Conservation (phyloP, 2,329 filamentous ascomycete genomes). For the Dactylellina haptotyla region DNA sequence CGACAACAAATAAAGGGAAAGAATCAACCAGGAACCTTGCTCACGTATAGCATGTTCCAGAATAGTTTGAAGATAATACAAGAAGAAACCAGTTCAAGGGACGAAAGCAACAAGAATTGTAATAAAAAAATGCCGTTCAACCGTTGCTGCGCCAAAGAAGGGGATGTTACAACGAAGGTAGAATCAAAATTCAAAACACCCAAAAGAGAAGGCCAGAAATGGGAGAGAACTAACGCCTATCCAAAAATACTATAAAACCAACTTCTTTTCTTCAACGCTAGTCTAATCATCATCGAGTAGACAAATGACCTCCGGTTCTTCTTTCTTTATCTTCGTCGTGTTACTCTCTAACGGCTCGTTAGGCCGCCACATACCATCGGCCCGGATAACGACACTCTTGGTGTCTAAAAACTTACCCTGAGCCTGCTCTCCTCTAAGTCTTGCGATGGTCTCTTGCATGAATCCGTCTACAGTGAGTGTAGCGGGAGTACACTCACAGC, state of each 20-base stretch:
- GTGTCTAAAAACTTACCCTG: constrained; percentile 64
- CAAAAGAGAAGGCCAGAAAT: not conserved
- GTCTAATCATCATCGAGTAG: constrained; percentile 30
- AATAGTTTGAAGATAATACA: too few species aligned
- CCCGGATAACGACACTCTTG: constrained; percentile 71
- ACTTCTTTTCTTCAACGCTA: not conserved
- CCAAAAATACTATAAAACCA: constrained; percentile 1
- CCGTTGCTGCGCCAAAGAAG: too few species aligned
- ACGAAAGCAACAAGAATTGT: not conserved
- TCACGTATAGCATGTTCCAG: too few species aligned
- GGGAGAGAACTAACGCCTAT: not conserved
- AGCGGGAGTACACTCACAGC: constrained; percentile 77
- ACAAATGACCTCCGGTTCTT: constrained; percentile 42
- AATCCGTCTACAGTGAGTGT: constrained; percentile 79
- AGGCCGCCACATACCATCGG: constrained; percentile 73
- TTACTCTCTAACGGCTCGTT: constrained; percentile 60
- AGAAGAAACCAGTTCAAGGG: not conserved
- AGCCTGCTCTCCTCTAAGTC: constrained; percentile 65
- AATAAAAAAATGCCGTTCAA: too few species aligned
- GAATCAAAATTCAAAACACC: not conserved
- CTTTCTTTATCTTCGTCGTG: constrained; percentile 53
- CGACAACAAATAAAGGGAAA: not conserved
- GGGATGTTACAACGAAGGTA: too few species aligned
- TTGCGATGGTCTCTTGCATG: constrained; percentile 70
- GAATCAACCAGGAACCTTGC: too few species aligned